Base-by-base conservation (phyloP, 148 eudicot genomes). In the Rhododendron mucronatum region DNA sequence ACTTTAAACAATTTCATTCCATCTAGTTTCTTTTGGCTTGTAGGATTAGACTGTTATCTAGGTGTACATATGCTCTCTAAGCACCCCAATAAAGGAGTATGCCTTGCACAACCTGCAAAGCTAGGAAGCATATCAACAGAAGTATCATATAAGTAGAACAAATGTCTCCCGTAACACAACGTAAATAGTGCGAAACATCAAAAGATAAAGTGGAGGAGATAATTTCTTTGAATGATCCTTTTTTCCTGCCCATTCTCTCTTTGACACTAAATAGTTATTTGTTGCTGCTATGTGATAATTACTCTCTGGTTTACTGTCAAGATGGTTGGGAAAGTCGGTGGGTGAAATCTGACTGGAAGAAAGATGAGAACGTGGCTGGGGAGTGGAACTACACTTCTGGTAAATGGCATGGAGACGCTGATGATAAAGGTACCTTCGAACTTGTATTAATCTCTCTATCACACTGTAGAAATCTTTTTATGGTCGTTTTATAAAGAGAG, bases 341-440 rank as follows among this genome's bases (percentile, higher is more conserved):
- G 99, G 98, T 97, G 82, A 93, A 92, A 93, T 97, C 98, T 44
- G 98, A 97, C 69, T 97, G 99, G 98, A 97, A 97, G 92, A 93
- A 90, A 88, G 99, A 95, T 74, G 98, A 95, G 59, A 95, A 91
- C 84, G 88, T 91, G 93, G 98, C 98, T 83, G 99, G 99, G 84
- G 99, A 97, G 88, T 95, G 99, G 99, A 97, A 97, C 88, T 93
- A 92, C 89, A 97, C 99, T 3, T 92, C 98, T 67, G 99, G 99
- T 71, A 93, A 97, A 92, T 97, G 99, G 99, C 93, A 92, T 78
- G 99, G 99, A 30, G 95, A 97, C 83, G 79, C 95, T 39, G 87
- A 97, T 65, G 96, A 97, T 87, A 95, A 94, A 94, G 97, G 98
- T 95, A 91, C 44, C 75, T 69, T 28, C 37, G 12, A 28, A 28